Evolutionary conservation across 345 rosid genomes (phyloP).

Genomic region (Rhodomyrtus tomentosa): DNA sequence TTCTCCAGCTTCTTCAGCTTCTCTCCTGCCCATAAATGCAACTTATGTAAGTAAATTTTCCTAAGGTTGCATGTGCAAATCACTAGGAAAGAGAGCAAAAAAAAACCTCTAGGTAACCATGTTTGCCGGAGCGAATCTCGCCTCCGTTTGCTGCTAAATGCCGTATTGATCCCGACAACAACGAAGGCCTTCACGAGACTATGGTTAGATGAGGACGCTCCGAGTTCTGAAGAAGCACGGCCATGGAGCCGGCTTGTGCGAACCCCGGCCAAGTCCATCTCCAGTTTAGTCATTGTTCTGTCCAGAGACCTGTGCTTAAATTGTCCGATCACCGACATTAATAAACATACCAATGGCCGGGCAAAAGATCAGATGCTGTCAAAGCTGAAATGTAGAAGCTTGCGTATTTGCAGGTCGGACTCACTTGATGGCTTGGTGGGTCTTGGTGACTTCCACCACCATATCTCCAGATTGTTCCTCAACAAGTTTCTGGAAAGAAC

Average conservation of each 20-base stretch:
- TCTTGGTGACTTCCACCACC: slow-evolving; percentile 52
- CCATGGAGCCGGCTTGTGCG: slow-evolving; percentile 14
- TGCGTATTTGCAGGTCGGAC: neutral
- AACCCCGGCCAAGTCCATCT: slow-evolving; percentile 49
- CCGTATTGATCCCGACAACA: slow-evolving; percentile 81
- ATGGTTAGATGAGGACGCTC: slow-evolving; percentile 18
- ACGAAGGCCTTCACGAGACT: slow-evolving; percentile 55
- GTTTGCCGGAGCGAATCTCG: slow-evolving; percentile 68
- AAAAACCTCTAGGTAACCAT: slow-evolving; percentile 71
- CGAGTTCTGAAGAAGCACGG: slow-evolving; percentile 1
- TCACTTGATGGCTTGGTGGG: slow-evolving; percentile 65
- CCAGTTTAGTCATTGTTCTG: slow-evolving; percentile 53
- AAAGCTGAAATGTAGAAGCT: neutral
- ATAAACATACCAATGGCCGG: neutral
- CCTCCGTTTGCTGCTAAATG: slow-evolving; percentile 81
- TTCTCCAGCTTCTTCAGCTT: slow-evolving; percentile 61
- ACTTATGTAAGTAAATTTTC: too few species aligned
- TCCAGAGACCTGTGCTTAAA: slow-evolving; percentile 42
- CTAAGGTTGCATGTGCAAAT: too few species aligned
- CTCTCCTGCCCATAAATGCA: slow-evolving; percentile 26
- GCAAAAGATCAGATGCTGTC: neutral
- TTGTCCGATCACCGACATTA: neutral
- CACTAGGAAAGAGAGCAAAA: neutral
- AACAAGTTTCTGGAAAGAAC: slow-evolving; percentile 28
- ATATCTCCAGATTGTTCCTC: slow-evolving; percentile 50